Conservation (phyloP, 106 monocot genomes). For the Acorus gramineus region DNA sequence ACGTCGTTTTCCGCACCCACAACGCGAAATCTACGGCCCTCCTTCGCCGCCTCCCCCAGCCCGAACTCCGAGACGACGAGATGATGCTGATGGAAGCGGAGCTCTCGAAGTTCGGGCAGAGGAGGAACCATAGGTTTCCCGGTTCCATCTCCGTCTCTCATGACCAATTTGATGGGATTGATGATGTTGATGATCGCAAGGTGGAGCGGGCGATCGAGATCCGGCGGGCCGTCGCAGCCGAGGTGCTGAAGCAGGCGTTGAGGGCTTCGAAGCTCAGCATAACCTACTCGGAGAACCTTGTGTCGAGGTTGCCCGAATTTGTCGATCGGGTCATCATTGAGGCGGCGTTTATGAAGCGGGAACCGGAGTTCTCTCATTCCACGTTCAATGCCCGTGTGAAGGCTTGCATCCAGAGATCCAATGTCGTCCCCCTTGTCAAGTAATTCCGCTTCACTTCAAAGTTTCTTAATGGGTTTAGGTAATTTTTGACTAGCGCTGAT, state of each 20-base stretch:
- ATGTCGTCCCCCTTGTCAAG: constrained; percentile 61
- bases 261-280: constrained; percentile 52
- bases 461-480: too few species aligned
- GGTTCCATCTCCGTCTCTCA: constrained; percentile 56
- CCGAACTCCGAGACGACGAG: constrained; percentile 17
- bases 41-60: constrained; percentile 12
- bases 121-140: constrained; percentile 57
- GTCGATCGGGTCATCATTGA: constrained; percentile 68
- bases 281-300: constrained; percentile 54
- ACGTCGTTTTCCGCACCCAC: constrained; percentile 31
- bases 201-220: constrained; percentile 61
- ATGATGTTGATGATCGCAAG: constrained; percentile 14
- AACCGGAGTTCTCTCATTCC: constrained; percentile 51
- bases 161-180: constrained; percentile 4
- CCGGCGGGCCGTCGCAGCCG: constrained; percentile 55
- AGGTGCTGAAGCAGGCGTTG: constrained; percentile 54
- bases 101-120: constrained; percentile 23
- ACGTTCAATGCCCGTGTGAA: constrained; percentile 75
- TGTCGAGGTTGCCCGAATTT: constrained; percentile 36
- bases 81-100: constrained; percentile 30
- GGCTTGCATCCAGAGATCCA: constrained; percentile 53
- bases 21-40: constrained; percentile 34
- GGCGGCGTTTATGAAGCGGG: constrained; percentile 57
- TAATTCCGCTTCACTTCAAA: not conserved
- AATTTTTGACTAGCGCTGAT: too few species aligned